Base-by-base conservation (phyloP, 2,329 filamentous ascomycete genomes). In the Paraphaeosphaeria minitans region DNA sequence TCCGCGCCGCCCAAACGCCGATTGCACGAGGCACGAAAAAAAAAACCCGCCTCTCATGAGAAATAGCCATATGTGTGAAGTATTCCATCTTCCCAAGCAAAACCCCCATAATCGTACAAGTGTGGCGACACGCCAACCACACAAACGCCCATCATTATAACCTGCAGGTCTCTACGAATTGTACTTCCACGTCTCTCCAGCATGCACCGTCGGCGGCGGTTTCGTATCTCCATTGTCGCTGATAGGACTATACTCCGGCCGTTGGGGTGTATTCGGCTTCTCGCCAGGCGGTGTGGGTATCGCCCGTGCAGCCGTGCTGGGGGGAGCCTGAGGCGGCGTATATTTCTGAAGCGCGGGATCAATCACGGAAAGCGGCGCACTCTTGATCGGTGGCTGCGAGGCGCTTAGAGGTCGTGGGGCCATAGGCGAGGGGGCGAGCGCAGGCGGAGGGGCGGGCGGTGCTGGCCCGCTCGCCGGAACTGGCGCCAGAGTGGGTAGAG, bases 131-230 rank as follows among this genome's bases (percentile, higher is more conserved):
- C 24, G 12, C 9, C 13, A 12, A 53, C 8, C 33, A 14, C 48
- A 1, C 7, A n/a, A 39, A 27, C 21, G 48, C 48, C 48, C 21
- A 27, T 41, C 16, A 2, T 33, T 10, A 19, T 19, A n/a, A 22
- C 14, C 12, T 5, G 5, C 22, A 46, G 27, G 10, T 43, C 7
- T 22, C 10, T 42, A 50, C 33, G 54, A 59, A 6, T 61, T 59
- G 41, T 69, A 76, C 35, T 71, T 64, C 73, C 73, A 76, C 14
- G 72, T 76, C 62, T 75, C 74, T 8, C 55, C 74, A 9, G 66
- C 62, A 42, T 70, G 71, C 16, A 66, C 50, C 43, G 63, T 54
- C 43, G 66, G 62, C 14, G 65, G 35, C 14, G 52, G 57, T 10
- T 35, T 55, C 16, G 35, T 57, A 8, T 73, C 71, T 3, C 67